Percentiles rank a stretch among this genome's conserved stretches.
These are phyloP conservation scores for Chondrus crispus DNA, from an alignment of 23 red algal species.

Conservation along the genomic window DNA sequence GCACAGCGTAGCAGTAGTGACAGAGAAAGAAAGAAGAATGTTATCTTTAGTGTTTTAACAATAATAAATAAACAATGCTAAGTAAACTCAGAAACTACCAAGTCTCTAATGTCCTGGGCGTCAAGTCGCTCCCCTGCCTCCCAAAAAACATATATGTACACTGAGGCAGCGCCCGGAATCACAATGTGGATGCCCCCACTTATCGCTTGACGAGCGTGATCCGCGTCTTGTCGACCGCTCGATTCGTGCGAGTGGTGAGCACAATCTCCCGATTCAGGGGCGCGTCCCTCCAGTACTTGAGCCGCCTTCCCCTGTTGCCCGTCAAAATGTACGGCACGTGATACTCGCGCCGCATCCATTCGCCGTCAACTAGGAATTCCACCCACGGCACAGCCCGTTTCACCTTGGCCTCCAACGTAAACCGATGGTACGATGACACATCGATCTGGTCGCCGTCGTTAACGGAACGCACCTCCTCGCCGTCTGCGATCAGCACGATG, in stretches of 20 bases:
- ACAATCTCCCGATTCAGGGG: background rate
- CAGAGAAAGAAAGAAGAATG: no score
- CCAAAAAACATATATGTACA: no score
- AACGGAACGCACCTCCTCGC: background rate
- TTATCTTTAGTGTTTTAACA: no score
- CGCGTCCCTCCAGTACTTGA: background rate
- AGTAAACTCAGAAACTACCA: no score
- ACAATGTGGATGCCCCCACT: no score
- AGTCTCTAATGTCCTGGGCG: no score
- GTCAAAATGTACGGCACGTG: background rate
- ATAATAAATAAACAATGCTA: no score
- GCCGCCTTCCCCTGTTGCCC: background rate
- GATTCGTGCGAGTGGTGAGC: background rate
- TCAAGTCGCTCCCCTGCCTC: no score
- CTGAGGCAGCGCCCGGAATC: no score
- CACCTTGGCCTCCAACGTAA: background rate
- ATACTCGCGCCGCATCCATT: background rate
- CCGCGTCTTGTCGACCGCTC: no score
- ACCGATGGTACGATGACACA: background rate
- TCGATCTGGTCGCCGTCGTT: background rate
- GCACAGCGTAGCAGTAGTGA: no score
- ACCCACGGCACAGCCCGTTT: background rate
- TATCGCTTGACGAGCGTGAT: no score
- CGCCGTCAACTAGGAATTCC: background rate
- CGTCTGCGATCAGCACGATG: background rate